Evolutionary conservation across 2,329 filamentous ascomycete genomes (phyloP), one percentile per base, ranked within the genome.

Genomic region (Trichoderma arundinaceum): DNA sequence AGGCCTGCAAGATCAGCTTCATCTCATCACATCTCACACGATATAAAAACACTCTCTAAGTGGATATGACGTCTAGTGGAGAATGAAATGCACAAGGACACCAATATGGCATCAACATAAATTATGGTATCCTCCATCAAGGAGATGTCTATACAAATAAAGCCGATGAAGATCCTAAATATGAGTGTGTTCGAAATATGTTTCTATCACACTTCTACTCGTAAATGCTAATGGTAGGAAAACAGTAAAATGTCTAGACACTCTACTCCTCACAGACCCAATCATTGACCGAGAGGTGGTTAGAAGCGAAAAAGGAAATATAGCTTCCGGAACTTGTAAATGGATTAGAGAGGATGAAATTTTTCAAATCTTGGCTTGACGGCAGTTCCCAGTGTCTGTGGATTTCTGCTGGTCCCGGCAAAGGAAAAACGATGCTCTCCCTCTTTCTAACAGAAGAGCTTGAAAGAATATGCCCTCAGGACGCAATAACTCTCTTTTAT

Each of bases 361-460:
- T 3, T 51, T 32, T n/a, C n/a, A 51, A 9, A 17, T 33, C 48
- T 32, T 51, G 48, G 48, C 48, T 51, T 32, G 1, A 51, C 1
- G 48, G 48, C 7, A 15, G 32, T 32, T 3, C 10, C 3, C 7
- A n/a, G 2, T 9, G 48, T 17, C 15, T 51, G 28, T 51, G 48
- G 48, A 51, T 51, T 17, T 10, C 6, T 17, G 48, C 22, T n/a
- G 28, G 48, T 13, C 48, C 48, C 1, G 28, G 48, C 0, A 51
- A 51, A n/a, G 48, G 48, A 1, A 51, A 51, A 51, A 51, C 48
- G n/a, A 51, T 51, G 22, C 48, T 51, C 28, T 51, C 48, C 8
- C 32, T 32, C 13, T 51, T 51, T 28, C 28, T 51, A 13, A 51
- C 48, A 2, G 48, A 51, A 33, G 48, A 51, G 10, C 48, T 51